phyloP scores from a whole-genome alignment of 2,329 filamentous ascomycete genomes.

The Proliferodiscus dingleyae region DNA sequence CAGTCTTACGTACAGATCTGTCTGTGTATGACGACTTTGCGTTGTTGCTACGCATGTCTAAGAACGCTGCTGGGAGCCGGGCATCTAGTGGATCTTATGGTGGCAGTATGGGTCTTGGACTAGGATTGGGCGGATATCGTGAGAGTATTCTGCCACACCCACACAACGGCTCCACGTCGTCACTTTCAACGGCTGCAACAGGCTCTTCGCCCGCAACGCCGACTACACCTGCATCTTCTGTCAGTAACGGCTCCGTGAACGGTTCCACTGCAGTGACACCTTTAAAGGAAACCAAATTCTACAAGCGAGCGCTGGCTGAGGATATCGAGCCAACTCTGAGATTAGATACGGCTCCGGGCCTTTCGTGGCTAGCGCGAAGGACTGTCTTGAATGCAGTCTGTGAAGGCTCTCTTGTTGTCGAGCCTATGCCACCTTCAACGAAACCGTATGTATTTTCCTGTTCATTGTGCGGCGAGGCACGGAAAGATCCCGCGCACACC shows the following conservation, averaged over 20 bases:
- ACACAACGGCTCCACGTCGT: constrained; percentile 57
- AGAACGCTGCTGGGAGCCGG: constrained; percentile 55
- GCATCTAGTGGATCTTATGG: constrained; percentile 68
- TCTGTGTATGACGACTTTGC: constrained; percentile 80
- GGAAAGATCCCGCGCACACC: constrained; percentile 65
- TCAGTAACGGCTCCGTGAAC: constrained; percentile 40
- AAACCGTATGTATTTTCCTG: constrained; percentile 49
- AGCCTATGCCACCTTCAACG: constrained; percentile 65
- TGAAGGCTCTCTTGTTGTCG: constrained; percentile 81
- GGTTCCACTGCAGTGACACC: constrained; percentile 45
- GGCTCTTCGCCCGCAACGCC: constrained; percentile 54
- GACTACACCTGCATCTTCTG: constrained; percentile 50
- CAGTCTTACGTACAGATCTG: constrained; percentile 78
- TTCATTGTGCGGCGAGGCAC: constrained; percentile 80
- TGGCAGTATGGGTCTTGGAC: constrained; percentile 45
- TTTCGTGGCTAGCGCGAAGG: constrained; percentile 89
- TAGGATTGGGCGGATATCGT: constrained; percentile 44
- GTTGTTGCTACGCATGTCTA: constrained; percentile 65
- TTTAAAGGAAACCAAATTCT: constrained; percentile 88
- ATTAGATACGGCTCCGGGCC: constrained; percentile 80
- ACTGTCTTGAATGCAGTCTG: constrained; percentile 78
- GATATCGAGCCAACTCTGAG: constrained; percentile 93
- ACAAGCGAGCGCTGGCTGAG: constrained; percentile 81
- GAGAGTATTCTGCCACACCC: constrained; percentile 33
- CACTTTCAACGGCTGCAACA: constrained; percentile 47